These are phyloP conservation scores for Phytophthora chlamydospora DNA, from an alignment of 352 stramenopile genomes.

Conservation along the genomic window DNA sequence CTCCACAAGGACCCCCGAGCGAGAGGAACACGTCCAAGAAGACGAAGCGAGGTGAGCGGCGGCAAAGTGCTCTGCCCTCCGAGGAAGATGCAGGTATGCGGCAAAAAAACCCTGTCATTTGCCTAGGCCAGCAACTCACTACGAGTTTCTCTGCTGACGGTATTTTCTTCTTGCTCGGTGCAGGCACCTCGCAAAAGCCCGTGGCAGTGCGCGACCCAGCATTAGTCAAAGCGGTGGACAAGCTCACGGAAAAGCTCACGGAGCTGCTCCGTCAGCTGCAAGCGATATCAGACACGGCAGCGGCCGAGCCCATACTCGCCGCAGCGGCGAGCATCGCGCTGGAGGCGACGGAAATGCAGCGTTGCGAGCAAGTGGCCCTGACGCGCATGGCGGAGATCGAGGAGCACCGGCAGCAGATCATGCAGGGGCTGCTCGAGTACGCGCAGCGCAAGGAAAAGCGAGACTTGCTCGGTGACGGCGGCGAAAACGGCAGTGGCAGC, in stretches of 20 bases:
- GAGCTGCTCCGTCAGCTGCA: conserved; percentile 39
- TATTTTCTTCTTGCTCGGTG: not conserved
- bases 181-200: conserved; percentile 15
- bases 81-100: conserved; percentile 9
- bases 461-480: conserved; percentile 5
- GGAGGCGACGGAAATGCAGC: conserved; percentile 57
- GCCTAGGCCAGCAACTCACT: not conserved
- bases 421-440: conserved; percentile 65
- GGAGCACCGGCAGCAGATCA: conserved; percentile 65
- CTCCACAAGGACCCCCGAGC: not conserved
- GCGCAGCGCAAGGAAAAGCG: conserved; percentile 59
- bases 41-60: conserved; percentile 16
- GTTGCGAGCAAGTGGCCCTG: conserved; percentile 50
- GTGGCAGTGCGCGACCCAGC: conserved; percentile 63
- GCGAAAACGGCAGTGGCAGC: conserved; percentile 2
- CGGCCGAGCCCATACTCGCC: conserved; percentile 32
- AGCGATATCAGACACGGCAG: conserved; percentile 27
- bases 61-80: conserved; percentile 7
- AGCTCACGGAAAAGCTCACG: conserved; percentile 56
- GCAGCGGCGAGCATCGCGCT: conserved; percentile 44
- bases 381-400: conserved; percentile 62
- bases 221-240: conserved; percentile 66
- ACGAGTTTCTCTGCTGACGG: conserved; percentile 3
- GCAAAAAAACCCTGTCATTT: not conserved
- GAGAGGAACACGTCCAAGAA: conserved; percentile 26